Base-by-base conservation (phyloP, 495 filamentous ascomycete species). In the Neurospora sp. region DNA sequence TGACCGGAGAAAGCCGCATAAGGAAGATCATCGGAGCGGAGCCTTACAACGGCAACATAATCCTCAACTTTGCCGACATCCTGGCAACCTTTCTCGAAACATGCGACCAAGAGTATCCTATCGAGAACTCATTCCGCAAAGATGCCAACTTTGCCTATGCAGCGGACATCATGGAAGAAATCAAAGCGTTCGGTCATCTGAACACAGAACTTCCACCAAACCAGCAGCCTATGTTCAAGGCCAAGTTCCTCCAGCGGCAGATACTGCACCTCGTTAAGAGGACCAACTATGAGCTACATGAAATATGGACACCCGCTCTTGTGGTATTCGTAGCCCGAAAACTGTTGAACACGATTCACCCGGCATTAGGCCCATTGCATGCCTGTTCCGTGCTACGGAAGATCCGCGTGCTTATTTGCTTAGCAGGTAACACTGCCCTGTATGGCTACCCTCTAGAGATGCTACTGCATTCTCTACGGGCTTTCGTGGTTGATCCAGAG, bases 381-480 rank as follows among this genome's bases (percentile, higher is more conserved):
- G 90, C 92, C 42, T 97, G 93, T 78, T 90, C 93, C 10, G 89
- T 97, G 4, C 88, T 99, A 48, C 90, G 94, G 40, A 97, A 94
- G 75, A 87, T 98, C 41, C 86, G 94, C 70, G 88, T 97, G 35
- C 80, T 98, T 16, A 85, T 98, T 27, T 92, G 89, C 70, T 80
- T 98, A 73, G 90, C 93, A 59, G 94, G 93, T 9, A 77, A 85
- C 20, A 84, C 89, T 20, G 92, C 92, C 37, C 83, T 91, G 48
- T 81, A 88, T 69, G 91, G 90, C 2, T 98, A 98, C 81, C 92
- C 93, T 7, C 81, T 98, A n/a, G 93, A 98, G 78, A 96, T 97
- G 94, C 83, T 94, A 1, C 84, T 98, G 35, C 92, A 94, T 76
- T 89, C 93, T 5, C 85, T 98, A 48, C 86, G 90, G 20, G 90